Evolutionary conservation across 2,329 filamentous ascomycete genomes (phyloP), one percentile per base, ranked within the genome.

Genomic region (Pyricularia sp.): DNA sequence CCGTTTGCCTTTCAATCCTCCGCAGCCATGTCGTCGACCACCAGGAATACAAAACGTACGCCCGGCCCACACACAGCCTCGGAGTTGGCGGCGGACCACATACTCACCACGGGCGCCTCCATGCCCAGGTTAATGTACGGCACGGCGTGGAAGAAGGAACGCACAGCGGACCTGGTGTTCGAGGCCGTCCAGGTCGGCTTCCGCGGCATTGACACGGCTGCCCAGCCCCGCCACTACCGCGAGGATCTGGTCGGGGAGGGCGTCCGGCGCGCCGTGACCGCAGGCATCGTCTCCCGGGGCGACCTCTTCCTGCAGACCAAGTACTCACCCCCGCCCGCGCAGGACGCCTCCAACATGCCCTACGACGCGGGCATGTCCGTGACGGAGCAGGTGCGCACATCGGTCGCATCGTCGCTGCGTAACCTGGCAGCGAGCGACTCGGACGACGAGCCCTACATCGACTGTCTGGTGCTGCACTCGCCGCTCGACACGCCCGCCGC

Each of bases 241-340:
- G 92, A 96, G 77, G 80, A 85, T 68, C 82, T 90, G 7, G 90
- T 92, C 1, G 91, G 88, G 2, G 82, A 86, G 30, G 92, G 89
- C 2, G 82, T 95, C 65, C 82, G 85, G 70, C 81, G 82, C 68
- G 88, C 88, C 50, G 84, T 92, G 67, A 73, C 78, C 7, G 84
- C 88, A 36, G 86, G 86, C 1, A 77, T 86, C n/a, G 79, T 91
- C 65, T 83, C 72, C 28, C 78, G 82, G 4, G 73, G 83, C 64
- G 86, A 90, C 42, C 73, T 94, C 65, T 92, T 89, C 75, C 87
- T 92, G 75, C 92, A 96, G 84, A 94, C 92, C n/a, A 95, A 94
- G 77, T 95, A 90, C 80, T 92, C 90, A 1, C 84, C 89, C 0
- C 77, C 87, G 4, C 78, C 78, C 20, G 88, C 86, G 28, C 91